Evolutionary conservation across 2,329 filamentous ascomycete genomes (phyloP).

Genomic region (Colletotrichum phormii): DNA sequence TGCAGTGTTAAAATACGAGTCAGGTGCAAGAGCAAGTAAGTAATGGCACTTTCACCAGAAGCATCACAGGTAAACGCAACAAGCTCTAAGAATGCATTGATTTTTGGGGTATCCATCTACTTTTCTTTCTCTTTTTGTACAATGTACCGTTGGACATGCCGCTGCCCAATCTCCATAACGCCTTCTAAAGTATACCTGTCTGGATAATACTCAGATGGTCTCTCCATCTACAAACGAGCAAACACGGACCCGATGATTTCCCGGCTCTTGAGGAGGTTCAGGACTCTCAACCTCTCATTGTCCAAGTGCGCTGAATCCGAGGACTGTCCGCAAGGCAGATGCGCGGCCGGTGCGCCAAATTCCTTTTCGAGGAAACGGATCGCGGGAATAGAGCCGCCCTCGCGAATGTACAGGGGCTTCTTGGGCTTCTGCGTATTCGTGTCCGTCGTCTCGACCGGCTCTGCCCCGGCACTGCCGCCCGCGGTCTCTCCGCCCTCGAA

Average conservation of each 20-base stretch:
- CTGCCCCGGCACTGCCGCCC: conserved; percentile 30
- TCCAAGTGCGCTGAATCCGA: conserved; percentile 95
- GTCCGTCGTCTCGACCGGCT: conserved; percentile 15
- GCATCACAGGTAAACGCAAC: no score
- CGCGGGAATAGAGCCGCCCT: conserved; percentile 94
- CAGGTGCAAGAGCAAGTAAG: neutral
- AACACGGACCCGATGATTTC: conserved; percentile 94
- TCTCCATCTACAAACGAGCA: conserved; percentile 62
- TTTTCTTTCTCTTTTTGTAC: neutral
- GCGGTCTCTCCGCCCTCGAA: conserved; percentile 46
- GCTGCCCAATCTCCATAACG: neutral
- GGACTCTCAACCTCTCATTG: conserved; percentile 89
- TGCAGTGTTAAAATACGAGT: neutral
- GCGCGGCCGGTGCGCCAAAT: conserved; percentile 89
- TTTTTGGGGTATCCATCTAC: conserved; percentile 34
- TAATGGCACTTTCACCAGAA: neutral
- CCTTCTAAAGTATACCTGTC: no score
- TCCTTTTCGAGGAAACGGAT: conserved; percentile 96
- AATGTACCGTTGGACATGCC: neutral
- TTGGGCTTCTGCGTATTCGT: conserved; percentile 48
- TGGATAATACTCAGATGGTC: neutral
- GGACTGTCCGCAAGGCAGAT: conserved; percentile 93
- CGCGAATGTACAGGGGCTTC: conserved; percentile 90
- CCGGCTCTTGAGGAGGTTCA: conserved; percentile 90
- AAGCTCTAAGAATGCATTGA: neutral